Percentiles rank a stretch among this genome's conserved stretches.
These are phyloP conservation scores for Pythium coloratum DNA, from an alignment of 352 stramenopile genomes.

Conservation along the genomic window DNA sequence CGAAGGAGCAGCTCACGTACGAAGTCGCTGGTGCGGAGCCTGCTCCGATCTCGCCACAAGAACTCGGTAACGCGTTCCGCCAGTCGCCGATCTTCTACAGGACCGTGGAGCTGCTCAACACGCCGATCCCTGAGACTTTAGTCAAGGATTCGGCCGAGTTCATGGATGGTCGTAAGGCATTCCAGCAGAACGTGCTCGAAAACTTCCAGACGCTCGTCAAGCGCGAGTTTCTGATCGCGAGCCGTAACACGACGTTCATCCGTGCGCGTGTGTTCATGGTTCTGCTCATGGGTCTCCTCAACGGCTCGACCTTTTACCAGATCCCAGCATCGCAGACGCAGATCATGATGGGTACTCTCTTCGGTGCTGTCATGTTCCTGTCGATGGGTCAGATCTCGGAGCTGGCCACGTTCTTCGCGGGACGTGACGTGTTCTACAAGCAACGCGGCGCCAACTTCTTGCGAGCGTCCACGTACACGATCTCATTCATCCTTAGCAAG, in stretches of 20 bases:
- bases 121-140: constrained; percentile 86
- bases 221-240: constrained; percentile 76
- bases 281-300: constrained; percentile 47
- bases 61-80: constrained; percentile 48
- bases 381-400: constrained; percentile 70
- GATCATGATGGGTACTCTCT: constrained; percentile 80
- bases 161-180: constrained; percentile 38
- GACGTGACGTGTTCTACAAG: constrained; percentile 78
- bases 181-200: constrained; percentile 38
- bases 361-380: constrained; percentile 73
- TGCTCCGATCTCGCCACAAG: constrained; percentile 40
- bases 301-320: constrained; percentile 49
- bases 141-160: constrained; percentile 67
- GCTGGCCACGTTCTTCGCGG: constrained; percentile 73
- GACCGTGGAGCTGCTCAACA: constrained; percentile 68
- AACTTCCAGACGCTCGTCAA: constrained; percentile 50
- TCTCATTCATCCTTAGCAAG: constrained; percentile 51
- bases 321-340: constrained; percentile 39
- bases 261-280: constrained; percentile 35
- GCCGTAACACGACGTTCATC: constrained; percentile 43
- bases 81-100: constrained; percentile 42
- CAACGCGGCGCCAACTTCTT: constrained; percentile 86
- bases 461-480: constrained; percentile 63
- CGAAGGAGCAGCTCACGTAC: constrained; percentile 41
- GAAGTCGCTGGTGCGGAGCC: constrained; percentile 15